Base-by-base conservation (phyloP, 768 basidiomycete species). In the Leccinum fibrillosum region DNA sequence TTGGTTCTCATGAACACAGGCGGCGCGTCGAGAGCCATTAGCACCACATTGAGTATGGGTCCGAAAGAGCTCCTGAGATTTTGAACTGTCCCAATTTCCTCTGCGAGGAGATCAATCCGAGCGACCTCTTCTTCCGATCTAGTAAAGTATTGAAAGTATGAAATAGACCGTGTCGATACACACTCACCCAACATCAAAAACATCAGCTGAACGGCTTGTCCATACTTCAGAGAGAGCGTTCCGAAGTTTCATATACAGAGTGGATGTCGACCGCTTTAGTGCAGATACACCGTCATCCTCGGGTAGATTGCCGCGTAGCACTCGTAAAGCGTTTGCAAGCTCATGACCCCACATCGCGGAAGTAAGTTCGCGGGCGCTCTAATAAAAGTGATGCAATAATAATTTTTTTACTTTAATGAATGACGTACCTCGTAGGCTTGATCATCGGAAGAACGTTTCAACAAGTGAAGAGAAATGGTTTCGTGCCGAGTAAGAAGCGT, bases 1-100 rank as follows among this genome's bases (percentile, higher is more conserved):
- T 98, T 98, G 0, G 94, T 95, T 32, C 97, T 85, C 80, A 96
- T 90, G 65, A 91, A 93, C 26, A 98, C 94, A 4, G 87, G 84
- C 4, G 90, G 83, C 0, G 91, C 90, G 65, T 96, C 92, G 59
- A 96, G 79, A 2, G 93, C 85, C 54, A 79, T 75, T 19, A 98
- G 70, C 30, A 97, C 86, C 35, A 89, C 85, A 19, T 84, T 86
- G 12, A 98, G 74, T 54, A 98, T 90, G 0, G 91, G 86, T 47
- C 90, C 85, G 71, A 96, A 95, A 3, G 90, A 91, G 61, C 81
- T 86, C 57, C 84, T 85, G 50, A 97, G 76, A 39, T 79, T 82
- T 59, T 93, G 92, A 13, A 88, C 80, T 0, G 84, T 85, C n/a
- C 90, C 90, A 55, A 96, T 83, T 63, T 86, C 84, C 62, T 92